Conservation (phyloP, 345 rosid species). For the Salix brachista region DNA sequence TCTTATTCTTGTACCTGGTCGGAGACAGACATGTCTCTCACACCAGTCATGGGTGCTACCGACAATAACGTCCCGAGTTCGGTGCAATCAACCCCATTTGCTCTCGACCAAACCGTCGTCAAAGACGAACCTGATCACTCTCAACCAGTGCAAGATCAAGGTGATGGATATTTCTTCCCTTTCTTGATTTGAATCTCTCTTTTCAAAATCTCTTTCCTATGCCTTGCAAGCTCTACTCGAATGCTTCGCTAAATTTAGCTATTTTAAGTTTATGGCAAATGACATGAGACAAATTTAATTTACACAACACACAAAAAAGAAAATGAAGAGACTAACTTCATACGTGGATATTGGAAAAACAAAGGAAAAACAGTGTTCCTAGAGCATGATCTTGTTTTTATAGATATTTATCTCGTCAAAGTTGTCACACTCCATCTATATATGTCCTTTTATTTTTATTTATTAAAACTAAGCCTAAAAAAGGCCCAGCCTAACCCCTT, state of each 20-base stretch:
- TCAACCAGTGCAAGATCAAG: constrained; percentile 12
- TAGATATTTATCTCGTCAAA: no score
- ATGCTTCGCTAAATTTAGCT: no score
- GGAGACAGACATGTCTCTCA: constrained; percentile 67
- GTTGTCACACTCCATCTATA: neutral
- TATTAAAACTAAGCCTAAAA: neutral
- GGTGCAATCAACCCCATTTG: constrained; percentile 15
- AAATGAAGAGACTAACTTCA: no score
- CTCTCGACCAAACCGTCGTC: neutral
- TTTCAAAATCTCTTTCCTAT: neutral
- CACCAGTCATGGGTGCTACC: constrained; percentile 46
- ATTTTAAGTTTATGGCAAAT: neutral
- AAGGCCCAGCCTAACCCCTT: neutral
- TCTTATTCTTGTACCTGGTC: constrained; percentile 42
- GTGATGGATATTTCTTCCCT: neutral
- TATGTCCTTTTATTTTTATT: neutral
- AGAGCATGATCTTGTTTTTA: neutral
- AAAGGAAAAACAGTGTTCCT: neutral
- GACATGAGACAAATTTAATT: neutral
- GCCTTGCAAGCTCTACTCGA: neutral
- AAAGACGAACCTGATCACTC: constrained; percentile 9
- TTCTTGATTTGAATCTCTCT: neutral
- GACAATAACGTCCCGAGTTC: neutral
- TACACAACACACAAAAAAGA: neutral
- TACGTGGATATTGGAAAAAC: neutral